phyloP scores from a whole-genome alignment of 345 rosid species.

The Gossypium turneri region DNA sequence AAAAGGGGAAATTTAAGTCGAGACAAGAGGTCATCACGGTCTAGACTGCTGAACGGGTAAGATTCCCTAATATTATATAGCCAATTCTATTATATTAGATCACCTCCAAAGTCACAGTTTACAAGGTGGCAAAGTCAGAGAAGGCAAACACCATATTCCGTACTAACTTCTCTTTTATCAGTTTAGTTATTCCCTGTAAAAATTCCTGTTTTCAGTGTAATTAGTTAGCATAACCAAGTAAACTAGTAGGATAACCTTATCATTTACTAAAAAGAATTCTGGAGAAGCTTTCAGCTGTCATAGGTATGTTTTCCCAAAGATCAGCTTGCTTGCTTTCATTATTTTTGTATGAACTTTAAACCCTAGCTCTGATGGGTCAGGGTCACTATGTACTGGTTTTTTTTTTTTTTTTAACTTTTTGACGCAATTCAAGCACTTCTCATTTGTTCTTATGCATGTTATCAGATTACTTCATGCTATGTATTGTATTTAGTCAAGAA shows the following conservation, averaged over 20 bases:
- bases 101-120: background rate
- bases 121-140: background rate
- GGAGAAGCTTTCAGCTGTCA: background rate
- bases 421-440: background rate
- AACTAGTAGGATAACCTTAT: background rate
- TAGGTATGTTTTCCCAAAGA: background rate
- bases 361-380: background rate
- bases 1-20: background rate
- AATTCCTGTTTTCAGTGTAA: background rate
- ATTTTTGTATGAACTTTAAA: background rate
- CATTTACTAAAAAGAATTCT: background rate
- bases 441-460: background rate
- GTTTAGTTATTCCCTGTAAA: background rate
- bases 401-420: background rate
- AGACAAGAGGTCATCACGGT: background rate
- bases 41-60: background rate
- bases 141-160: background rate
- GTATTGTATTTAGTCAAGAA: background rate
- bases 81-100: background rate
- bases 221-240: background rate
- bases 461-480: background rate
- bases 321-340: background rate
- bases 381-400: background rate
- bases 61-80: background rate
- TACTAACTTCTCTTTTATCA: background rate